Conservation (phyloP, 2,329 filamentous ascomycete species). For the Zasmidium cellare region DNA sequence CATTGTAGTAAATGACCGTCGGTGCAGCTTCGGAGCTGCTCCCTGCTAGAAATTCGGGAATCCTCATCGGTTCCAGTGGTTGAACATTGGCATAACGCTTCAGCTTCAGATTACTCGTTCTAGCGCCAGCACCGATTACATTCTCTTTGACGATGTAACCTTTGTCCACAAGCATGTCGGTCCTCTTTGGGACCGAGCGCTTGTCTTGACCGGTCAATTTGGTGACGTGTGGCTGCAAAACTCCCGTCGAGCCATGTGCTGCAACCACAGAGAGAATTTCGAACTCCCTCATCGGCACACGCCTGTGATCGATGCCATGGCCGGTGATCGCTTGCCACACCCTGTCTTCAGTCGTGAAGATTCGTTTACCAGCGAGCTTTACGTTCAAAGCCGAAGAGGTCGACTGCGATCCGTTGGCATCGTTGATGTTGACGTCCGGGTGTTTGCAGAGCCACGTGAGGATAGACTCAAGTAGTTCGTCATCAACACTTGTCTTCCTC, state of each 20-base stretch:
- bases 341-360: constrained; percentile 56
- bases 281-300: constrained; percentile 57
- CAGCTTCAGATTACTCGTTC: constrained; percentile 59
- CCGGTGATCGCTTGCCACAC: constrained; percentile 63
- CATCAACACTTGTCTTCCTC: constrained; percentile 42
- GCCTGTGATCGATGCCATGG: constrained; percentile 57
- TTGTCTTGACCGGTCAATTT: constrained; percentile 62
- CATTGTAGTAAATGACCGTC: constrained; percentile 44
- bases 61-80: not conserved
- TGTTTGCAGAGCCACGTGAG: constrained; percentile 60
- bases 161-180: constrained; percentile 56
- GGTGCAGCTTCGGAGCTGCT: not conserved
- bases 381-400: constrained; percentile 3
- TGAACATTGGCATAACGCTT: constrained; percentile 43
- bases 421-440: constrained; percentile 55
- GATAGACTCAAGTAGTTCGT: constrained; percentile 52
- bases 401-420: constrained; percentile 33
- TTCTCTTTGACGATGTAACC: constrained; percentile 62
- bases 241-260: constrained; percentile 53
- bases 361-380: constrained; percentile 30
- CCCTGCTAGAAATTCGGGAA: not conserved
- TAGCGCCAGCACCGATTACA: constrained; percentile 49
- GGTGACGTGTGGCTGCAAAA: constrained; percentile 59
- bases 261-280: constrained; percentile 60
- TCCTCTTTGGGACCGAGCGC: constrained; percentile 62